phyloP scores from a whole-genome alignment of 2,329 filamentous ascomycete genomes.

The Microascus cirrosus region DNA sequence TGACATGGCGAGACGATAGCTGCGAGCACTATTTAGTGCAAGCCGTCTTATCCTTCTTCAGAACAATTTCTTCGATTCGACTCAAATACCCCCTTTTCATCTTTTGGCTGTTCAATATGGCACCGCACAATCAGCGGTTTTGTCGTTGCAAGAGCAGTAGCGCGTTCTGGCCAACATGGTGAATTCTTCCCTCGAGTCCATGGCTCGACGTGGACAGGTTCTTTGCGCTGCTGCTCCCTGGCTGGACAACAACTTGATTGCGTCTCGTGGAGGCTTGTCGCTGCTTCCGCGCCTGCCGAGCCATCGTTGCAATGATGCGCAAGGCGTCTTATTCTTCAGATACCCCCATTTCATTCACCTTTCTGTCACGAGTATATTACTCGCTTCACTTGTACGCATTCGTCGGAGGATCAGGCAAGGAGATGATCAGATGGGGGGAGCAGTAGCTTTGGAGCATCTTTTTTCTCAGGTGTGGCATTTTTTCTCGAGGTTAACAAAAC shows the following conservation, averaged over 20 bases:
- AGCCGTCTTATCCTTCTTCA: neutral
- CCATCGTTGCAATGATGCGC: neutral
- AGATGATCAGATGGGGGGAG: neutral
- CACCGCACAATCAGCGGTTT: neutral
- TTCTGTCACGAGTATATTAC: neutral
- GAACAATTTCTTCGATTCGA: neutral
- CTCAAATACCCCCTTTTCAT: neutral
- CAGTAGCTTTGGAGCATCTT: neutral
- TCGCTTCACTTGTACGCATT: neutral
- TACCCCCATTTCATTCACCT: neutral
- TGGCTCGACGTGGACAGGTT: neutral
- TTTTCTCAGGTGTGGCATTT: neutral
- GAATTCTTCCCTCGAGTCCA: neutral
- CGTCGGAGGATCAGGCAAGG: neutral
- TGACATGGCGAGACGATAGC: neutral
- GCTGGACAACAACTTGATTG: neutral
- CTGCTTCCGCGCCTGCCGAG: neutral
- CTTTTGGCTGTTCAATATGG: neutral
- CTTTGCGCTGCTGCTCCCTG: neutral
- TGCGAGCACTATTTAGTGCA: neutral
- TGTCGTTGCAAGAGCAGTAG: neutral
- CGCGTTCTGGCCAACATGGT: neutral
- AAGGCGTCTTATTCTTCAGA: neutral
- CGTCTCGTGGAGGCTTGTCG: neutral
- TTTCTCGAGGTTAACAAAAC: neutral